Percentiles rank a stretch among this genome's conserved stretches.
Evolutionary conservation across 441 rosid species (phyloP).

Genomic region (Oxalis stricta): DNA sequence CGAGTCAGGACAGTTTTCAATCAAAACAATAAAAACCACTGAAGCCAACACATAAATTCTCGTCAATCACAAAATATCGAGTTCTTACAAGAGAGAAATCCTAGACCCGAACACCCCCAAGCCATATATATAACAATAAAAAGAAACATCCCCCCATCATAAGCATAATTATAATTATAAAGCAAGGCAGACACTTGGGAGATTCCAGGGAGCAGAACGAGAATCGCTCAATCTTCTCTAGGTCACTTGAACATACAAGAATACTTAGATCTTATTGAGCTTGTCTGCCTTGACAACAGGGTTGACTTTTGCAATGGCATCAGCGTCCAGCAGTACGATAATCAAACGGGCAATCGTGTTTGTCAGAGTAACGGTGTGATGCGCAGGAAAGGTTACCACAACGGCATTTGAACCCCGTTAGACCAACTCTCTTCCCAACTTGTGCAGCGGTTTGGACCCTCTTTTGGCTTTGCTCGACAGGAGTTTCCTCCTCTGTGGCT

Average conservation of each 20-base stretch:
- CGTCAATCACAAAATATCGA: conserved; percentile 24
- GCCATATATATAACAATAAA: conserved; percentile 21
- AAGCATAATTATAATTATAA: no score
- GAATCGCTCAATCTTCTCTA: conserved; percentile 12
- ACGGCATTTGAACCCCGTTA: conserved; percentile 55
- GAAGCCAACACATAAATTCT: conserved; percentile 23
- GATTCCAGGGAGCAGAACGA: conserved; percentile 12
- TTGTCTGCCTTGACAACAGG: conserved; percentile 50
- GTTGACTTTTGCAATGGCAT: conserved; percentile 51
- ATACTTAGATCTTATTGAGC: conserved; percentile 29
- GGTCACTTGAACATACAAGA: conserved; percentile 1
- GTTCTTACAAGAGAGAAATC: conserved; percentile 23
- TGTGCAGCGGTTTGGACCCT: conserved; percentile 39
- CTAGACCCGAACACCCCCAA: conserved; percentile 11
- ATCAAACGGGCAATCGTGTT: conserved; percentile 56
- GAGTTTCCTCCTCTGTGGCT: conserved; percentile 22
- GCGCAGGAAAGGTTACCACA: conserved; percentile 62
- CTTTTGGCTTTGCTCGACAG: conserved; percentile 16
- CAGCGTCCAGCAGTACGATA: conserved; percentile 36
- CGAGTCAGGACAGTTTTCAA: conserved; percentile 24
- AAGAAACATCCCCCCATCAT: conserved; percentile 29
- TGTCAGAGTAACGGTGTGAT: conserved; percentile 67
- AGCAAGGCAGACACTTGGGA: conserved; percentile 20
- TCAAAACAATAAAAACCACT: conserved; percentile 28
- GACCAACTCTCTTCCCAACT: conserved; percentile 51